Base-by-base conservation (phyloP, 2,329 filamentous ascomycete species). In the Colletotrichum costaricense region DNA sequence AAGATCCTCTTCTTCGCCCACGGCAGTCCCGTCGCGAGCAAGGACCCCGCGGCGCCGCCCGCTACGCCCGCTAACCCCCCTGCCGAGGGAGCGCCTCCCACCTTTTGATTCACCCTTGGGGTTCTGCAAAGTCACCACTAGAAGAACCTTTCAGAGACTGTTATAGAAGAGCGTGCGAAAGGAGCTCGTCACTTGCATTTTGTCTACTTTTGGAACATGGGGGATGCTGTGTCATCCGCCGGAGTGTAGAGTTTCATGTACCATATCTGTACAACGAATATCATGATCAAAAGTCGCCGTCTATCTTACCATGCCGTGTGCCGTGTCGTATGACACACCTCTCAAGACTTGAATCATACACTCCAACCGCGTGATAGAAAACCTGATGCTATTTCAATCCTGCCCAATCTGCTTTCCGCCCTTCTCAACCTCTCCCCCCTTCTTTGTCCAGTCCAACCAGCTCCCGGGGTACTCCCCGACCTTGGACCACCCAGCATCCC, bases 1-100 rank as follows among this genome's bases (percentile, higher is more conserved):
- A 98, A 98, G 88, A 93, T 98, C 72, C 85, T 98, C 33, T 98
- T 98, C 89, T 99, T 99, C 84, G 95, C 95, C 77, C 92, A 94
- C 77, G 91, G 89, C 62, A 95, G 93, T 82, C 90, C 91, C 14
- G 74, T 75, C 14, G 72, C 74, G 16, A 63, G 42, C 56, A 71
- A 72, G 49, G 56, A 64, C 26, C 67, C 71, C 30, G 54, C 70
- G 7, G 68, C 63, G 22, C 62, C 68, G 54, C 70, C 67, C 11
- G 59, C 70, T 22, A 57, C 69, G 22, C 64, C 60, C 28, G 69
- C 60, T 7, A 26, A 24, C 28, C 68, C 72, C 19, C 68, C 72
- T 42, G 71, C 71, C n/a, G 71, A 73, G 24, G 71, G 67, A 9
- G 60, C 70, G 8, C 67, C 71, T 55, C 56, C 71, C 14, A 67